Evolutionary conservation across 768 basidiomycete species (phyloP), one percentile per base, ranked within the genome.

Genomic region (Boletus reticuloceps): DNA sequence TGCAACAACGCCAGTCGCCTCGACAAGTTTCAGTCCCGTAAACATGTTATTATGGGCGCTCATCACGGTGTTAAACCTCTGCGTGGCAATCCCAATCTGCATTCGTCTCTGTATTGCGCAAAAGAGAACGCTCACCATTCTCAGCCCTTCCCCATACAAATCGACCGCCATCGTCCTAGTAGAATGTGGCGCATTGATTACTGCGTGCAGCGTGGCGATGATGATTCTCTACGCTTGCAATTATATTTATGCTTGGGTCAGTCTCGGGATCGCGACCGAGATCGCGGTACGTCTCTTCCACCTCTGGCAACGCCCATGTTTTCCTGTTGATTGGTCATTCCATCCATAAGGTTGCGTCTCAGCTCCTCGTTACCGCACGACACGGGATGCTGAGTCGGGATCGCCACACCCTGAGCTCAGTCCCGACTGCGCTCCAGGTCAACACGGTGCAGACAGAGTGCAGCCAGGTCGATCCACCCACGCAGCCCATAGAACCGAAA

Each of bases 171-270:
- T 67, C 40, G 41, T 67, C 47, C 7, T 58, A 16, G 51, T 67
- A 5, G 66, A 67, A 48, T 69, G 61, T 5, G 53, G 61, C 13
- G 47, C 58, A 1, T 40, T 67, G 31, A 44, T 64, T 2, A 57
- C 56, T 1, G 14, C 36, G 9, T 51, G 45, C 20, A 51, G 51
- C 5, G 8, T 55, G n/a, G 19, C 20, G 9, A 61, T 64, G 58
- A 40, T 49, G 32, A 20, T 60, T 10, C 41, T 66, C 25, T 58
- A 57, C 13, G 39, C 47, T 13, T 11, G 16, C 9, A 34, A 41
- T 4, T 54, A 43, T 44, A 1, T 17, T 0, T 44, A 51, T 16
- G 57, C 51, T 3, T 3, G 54, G 13, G 27, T 38, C 19, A 50
- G 47, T 12, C 11, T 52, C 6, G 66, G 66, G n/a, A 16, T 45